Conservation (phyloP, 768 basidiomycete species). For the Leccinum barrowsii region DNA sequence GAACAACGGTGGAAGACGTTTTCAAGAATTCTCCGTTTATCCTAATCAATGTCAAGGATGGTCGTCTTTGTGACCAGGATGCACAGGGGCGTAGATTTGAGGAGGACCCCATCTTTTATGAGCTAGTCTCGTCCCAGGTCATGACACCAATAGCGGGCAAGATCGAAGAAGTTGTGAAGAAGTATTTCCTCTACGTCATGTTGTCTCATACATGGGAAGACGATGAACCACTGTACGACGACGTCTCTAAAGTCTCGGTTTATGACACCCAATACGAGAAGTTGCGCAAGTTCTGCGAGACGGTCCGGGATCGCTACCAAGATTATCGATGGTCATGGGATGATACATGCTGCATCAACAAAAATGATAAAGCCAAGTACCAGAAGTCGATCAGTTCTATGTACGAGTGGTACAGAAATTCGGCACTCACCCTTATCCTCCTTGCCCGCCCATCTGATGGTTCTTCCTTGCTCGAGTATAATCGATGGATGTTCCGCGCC, state of each 20-base stretch:
- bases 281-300: conserved; percentile 8
- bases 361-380: not conserved
- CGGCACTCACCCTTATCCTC: conserved; percentile 10
- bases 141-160: not conserved
- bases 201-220: conserved; percentile 18
- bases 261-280: conserved; percentile 4
- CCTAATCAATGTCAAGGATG: conserved; percentile 7
- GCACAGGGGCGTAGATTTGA: not conserved
- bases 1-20: not conserved
- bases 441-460: not conserved
- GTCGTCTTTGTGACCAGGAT: conserved; percentile 1
- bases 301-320: conserved; percentile 1
- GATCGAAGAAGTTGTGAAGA: conserved; percentile 1
- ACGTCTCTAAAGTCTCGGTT: not conserved
- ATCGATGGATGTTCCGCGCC: conserved; percentile 14
- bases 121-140: conserved; percentile 3
- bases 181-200: conserved; percentile 16
- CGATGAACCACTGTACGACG: conserved; percentile 6
- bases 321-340: conserved; percentile 8
- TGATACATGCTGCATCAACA: conserved; percentile 12
- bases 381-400: conserved; percentile 7
- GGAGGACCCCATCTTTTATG: not conserved
- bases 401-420: conserved; percentile 14
- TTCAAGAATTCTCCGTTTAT: conserved; percentile 6
- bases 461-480: conserved; percentile 7